Evolutionary conservation across 176 grass and related monocot genomes (phyloP).

Genomic region (Neostapfia colusana): DNA sequence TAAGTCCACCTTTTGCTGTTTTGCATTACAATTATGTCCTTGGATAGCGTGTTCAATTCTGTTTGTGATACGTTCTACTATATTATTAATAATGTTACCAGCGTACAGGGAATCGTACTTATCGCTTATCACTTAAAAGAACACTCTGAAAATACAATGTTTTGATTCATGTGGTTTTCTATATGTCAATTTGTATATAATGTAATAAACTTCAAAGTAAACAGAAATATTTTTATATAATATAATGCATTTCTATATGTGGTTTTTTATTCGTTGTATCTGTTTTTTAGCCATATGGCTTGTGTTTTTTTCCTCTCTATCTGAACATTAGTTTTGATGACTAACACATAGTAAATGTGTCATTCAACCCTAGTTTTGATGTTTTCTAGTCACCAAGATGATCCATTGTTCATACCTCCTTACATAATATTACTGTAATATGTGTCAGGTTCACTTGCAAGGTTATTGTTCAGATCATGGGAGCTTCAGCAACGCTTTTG

Average conservation of each 20-base stretch:
- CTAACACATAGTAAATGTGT: too few species aligned
- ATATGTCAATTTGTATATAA: background rate
- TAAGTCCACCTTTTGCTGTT: slow-evolving; percentile 47
- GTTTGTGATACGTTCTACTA: background rate
- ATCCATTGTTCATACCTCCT: background rate
- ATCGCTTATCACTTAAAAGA: background rate
- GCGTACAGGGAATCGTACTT: background rate
- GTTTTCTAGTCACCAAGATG: background rate
- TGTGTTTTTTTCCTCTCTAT: background rate
- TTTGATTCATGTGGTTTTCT: background rate
- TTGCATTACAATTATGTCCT: background rate
- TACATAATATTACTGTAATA: slow-evolving; percentile 2
- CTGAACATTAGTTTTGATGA: background rate
- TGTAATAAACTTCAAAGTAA: background rate
- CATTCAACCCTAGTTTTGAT: too few species aligned
- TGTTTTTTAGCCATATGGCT: background rate
- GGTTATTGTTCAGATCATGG: slow-evolving; percentile 58
- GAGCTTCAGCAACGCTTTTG: slow-evolving; percentile 35
- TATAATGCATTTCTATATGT: too few species aligned
- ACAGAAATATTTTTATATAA: too few species aligned
- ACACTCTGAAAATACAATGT: background rate
- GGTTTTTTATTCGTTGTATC: background rate
- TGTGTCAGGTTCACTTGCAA: slow-evolving; percentile 81
- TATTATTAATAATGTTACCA: background rate
- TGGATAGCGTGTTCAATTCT: background rate